These are phyloP conservation scores for Exophiala lecanii-corni DNA, from an alignment of 2,329 filamentous ascomycete genomes.

Conservation along the genomic window DNA sequence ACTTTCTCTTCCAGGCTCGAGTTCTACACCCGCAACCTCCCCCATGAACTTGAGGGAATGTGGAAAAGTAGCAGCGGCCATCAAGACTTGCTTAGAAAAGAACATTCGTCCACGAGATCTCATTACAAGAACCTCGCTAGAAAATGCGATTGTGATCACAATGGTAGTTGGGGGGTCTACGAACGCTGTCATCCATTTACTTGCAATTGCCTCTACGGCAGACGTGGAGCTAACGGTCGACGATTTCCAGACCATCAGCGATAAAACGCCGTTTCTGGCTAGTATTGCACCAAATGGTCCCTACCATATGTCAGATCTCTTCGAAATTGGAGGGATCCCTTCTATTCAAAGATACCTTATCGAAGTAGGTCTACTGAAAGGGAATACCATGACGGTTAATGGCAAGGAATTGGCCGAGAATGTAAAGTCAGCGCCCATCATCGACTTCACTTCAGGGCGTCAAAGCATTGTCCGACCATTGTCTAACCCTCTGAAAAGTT, in stretches of 20 bases:
- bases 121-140: slow-evolving; percentile 72
- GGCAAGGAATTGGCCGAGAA: slow-evolving; percentile 80
- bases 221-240: slow-evolving; percentile 72
- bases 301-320: slow-evolving; percentile 85
- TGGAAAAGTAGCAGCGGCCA: slow-evolving; percentile 71
- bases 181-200: slow-evolving; percentile 81
- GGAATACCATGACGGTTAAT: slow-evolving; percentile 73
- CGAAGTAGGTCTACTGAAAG: slow-evolving; percentile 69
- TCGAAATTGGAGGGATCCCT: slow-evolving; percentile 78
- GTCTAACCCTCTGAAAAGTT: slow-evolving; percentile 76
- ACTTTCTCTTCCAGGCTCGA: slow-evolving; percentile 74
- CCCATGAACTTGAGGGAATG: slow-evolving; percentile 85
- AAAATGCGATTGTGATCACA: slow-evolving; percentile 84
- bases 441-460: slow-evolving; percentile 72
- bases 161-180: slow-evolving; percentile 90
- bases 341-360: slow-evolving; percentile 82
- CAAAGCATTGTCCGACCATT: slow-evolving; percentile 77
- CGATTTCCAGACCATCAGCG: slow-evolving; percentile 74
- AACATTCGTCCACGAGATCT: slow-evolving; percentile 78
- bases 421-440: slow-evolving; percentile 62
- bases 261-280: slow-evolving; percentile 81
- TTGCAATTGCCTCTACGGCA: slow-evolving; percentile 85
- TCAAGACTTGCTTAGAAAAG: slow-evolving; percentile 72
- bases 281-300: slow-evolving; percentile 79
- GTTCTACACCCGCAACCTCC: slow-evolving; percentile 73